Evolutionary conservation across 2,329 filamentous ascomycete species (phyloP), one percentile per base, ranked within the genome.

Genomic region (Trichoderma simmonsii): DNA sequence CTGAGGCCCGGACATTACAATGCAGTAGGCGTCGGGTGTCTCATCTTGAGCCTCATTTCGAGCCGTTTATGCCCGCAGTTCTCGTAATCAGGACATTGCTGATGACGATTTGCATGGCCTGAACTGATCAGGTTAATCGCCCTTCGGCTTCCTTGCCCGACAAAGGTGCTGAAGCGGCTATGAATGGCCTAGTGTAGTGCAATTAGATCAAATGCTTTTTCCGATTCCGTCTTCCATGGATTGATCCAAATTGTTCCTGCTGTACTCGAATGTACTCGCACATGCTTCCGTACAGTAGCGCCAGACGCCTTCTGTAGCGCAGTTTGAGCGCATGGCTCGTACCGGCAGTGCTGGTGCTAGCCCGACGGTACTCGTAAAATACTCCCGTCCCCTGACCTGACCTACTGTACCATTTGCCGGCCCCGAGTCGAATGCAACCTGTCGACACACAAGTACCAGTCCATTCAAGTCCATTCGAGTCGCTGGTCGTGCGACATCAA

Each of bases 21-120:
- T n/a, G 39, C 18, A n/a, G 39, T 18, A 0, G 36, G 4, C 15
- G 36, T 48, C 18, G 32, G 51, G 18, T 14, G 64, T 12, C 30
- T n/a, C 39, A 60, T 60, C 26, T 60, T 51, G n/a, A 61, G 54
- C 54, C 51, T 69, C 65, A 48, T 60, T 69, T 61, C 36, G 36
- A 51, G 54, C 26, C 36, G 48, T 57, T 30, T 26, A 61, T 69
- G 54, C 56, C 36, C 18, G 51, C 51, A 39, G 36, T 18, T 0
- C 36, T 4, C 7, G 14, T 15, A 36, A 36, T 8, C 18, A 0
- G 8, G 15, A 9, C 24, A 18, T 48, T 8, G 32, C 15, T 18
- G n/a, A 28, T 34, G 11, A 12, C 14, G 32, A 36, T 14, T 68
- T 32, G 34, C 34, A 24, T 21, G 26, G 26, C 6, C 36, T 48